Base-by-base conservation (phyloP, 2,329 filamentous ascomycete species). In the Pseudocercospora fuligena region DNA sequence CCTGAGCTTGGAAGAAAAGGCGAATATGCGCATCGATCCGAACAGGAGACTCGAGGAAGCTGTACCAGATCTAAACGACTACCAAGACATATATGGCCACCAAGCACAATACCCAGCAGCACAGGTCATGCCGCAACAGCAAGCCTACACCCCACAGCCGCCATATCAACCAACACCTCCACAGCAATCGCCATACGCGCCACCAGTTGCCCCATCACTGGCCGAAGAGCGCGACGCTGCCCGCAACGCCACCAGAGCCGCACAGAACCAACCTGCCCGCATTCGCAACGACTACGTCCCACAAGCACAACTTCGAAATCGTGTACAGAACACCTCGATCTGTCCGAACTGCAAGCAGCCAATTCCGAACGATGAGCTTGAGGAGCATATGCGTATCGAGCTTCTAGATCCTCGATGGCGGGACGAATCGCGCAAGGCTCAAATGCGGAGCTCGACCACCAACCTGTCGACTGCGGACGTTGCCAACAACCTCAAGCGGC, bases 281-380 rank as follows among this genome's bases (percentile, higher is more conserved):
- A 97, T 98, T 78, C 91, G 93, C 77, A 92, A 92, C 77, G 94
- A 97, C 79, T 97, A 97, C 77, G 91, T 97, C 19, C 94, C 94
- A 0, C 89, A 92, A 60, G 93, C 93, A 2, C 90, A 92, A 29
- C 89, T 90, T 56, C 61, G 63, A 14, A 70, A 69, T 27, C 69
- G 67, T 21, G 54, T 64, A 29, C 83, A 84, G 49, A 85, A 88
- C 70, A 92, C 89, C 78, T 91, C 90, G 3, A 83, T 97, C 65
- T 98, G 94, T 78, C 94, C 94, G 65, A 97, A 97, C 80, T 98
- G 95, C 84, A 91, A 92, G 73, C 92, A 97, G 81, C 89, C 92
- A 72, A 93, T 97, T 66, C 92, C 93, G 7, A 88, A 92, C 74
- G 88, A 91, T 73, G 94, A 98, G 81, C 86, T 97, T 71, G 92